Percentiles rank a stretch among this genome's conserved stretches.
These are phyloP conservation scores for Sordariomycetes sp. DNA, from an alignment of 2,329 filamentous ascomycete genomes.

Conservation along the genomic window DNA sequence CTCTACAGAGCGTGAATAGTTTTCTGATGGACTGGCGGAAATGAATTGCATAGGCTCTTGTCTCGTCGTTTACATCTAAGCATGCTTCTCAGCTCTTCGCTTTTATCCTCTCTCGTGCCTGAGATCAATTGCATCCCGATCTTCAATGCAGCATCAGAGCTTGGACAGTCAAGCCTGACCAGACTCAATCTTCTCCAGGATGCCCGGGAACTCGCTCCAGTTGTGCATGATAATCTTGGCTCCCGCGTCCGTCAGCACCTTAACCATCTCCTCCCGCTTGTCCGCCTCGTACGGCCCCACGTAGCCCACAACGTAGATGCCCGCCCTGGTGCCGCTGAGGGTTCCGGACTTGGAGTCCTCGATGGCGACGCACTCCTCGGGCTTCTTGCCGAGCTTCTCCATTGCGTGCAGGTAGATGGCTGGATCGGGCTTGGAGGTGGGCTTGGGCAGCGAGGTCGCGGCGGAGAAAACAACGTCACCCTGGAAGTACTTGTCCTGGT, in stretches of 20 bases:
- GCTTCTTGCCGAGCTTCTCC: conserved; percentile 60
- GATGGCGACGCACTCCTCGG: conserved; percentile 67
- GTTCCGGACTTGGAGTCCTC: conserved; percentile 87
- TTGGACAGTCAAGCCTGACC: conserved; percentile 19
- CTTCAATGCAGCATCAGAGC: too few species aligned
- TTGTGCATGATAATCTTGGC: conserved; percentile 52
- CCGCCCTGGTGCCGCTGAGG: conserved; percentile 62
- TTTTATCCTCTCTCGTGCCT: neutral
- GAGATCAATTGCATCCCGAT: conserved; percentile 1
- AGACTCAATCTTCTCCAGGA: conserved; percentile 35
- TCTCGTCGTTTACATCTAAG: conserved; percentile 13
- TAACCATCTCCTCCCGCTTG: conserved; percentile 56
- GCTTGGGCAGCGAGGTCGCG: conserved; percentile 65
- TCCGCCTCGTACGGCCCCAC: conserved; percentile 64
- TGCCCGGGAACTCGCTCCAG: conserved; percentile 46
- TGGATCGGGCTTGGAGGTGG: conserved; percentile 87
- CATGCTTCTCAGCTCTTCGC: conserved; percentile 2
- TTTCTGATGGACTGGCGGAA: conserved; percentile 62
- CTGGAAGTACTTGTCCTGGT: conserved; percentile 73
- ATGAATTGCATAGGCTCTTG: conserved; percentile 11
- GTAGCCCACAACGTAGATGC: conserved; percentile 76
- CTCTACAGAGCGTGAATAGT: conserved; percentile 84
- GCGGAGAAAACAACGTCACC: conserved; percentile 70
- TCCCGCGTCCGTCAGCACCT: conserved; percentile 50
- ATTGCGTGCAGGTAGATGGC: conserved; percentile 78